Conservation (phyloP, 2,329 filamentous ascomycete genomes). For the Geosmithia flava region DNA sequence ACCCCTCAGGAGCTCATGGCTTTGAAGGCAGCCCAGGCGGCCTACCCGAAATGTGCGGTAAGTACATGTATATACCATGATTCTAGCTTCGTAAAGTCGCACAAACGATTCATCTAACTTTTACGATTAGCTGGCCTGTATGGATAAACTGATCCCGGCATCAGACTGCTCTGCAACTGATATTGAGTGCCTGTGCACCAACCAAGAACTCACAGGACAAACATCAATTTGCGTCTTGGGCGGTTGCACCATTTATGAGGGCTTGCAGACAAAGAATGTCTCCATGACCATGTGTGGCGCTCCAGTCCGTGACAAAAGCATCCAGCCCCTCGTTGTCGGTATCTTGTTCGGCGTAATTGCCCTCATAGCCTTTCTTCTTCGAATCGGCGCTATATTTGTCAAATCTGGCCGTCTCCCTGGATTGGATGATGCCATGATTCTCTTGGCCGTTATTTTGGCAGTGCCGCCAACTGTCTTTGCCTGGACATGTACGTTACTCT, state of each 20-base stretch:
- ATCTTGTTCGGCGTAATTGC: slow-evolving; percentile 21
- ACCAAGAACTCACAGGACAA: slow-evolving; percentile 8
- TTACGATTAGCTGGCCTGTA: slow-evolving; percentile 4
- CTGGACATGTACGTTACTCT: slow-evolving; percentile 1
- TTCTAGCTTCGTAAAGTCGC: background rate
- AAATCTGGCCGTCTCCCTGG: slow-evolving; percentile 13
- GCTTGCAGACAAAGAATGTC: slow-evolving; percentile 10
- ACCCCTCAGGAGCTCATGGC: background rate
- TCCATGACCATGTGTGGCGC: slow-evolving; percentile 12
- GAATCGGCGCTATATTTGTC: slow-evolving; percentile 11
- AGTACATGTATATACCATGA: background rate
- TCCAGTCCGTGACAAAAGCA: slow-evolving; percentile 14
- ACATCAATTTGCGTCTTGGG: slow-evolving; percentile 7
- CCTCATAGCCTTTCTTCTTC: slow-evolving; percentile 21
- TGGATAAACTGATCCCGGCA: slow-evolving; percentile 2
- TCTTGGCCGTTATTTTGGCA: slow-evolving; percentile 13
- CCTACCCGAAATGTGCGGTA: slow-evolving; percentile 8
- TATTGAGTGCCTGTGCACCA: slow-evolving; percentile 10
- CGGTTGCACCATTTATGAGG: slow-evolving; percentile 8
- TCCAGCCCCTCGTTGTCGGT: slow-evolving; percentile 15
- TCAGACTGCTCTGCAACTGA: slow-evolving; percentile 4
- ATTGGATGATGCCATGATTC: slow-evolving; percentile 20
- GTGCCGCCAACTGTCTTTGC: slow-evolving; percentile 16
- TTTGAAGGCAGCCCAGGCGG: slow-evolving; percentile 1
- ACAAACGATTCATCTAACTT: background rate